phyloP scores from a whole-genome alignment of 2,329 filamentous ascomycete genomes.

The Rhynchosporium secalis region DNA sequence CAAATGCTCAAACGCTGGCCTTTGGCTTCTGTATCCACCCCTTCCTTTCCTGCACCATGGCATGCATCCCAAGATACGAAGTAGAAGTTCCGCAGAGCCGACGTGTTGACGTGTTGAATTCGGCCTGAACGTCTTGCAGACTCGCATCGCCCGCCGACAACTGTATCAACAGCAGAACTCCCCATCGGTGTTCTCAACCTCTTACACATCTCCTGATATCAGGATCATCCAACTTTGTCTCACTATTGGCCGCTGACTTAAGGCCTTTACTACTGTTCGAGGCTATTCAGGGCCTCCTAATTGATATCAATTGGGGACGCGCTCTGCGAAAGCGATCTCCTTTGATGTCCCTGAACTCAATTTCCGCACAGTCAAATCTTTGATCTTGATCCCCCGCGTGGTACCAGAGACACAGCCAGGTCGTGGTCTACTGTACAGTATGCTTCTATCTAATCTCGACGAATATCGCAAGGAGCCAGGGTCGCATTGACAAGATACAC shows the following conservation, averaged over 20 bases:
- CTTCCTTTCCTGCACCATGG: constrained; percentile 22
- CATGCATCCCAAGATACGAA: constrained; percentile 3
- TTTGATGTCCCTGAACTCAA: constrained; percentile 10
- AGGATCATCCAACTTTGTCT: background rate
- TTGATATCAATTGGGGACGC: background rate
- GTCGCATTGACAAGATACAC: constrained; percentile 3
- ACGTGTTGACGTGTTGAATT: constrained; percentile 5
- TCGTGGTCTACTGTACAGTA: no score
- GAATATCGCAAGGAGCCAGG: constrained; percentile 5
- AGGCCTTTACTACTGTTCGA: background rate
- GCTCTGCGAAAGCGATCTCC: constrained; percentile 5
- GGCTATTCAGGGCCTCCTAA: background rate
- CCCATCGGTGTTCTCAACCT: background rate
- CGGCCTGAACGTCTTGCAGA: constrained; percentile 11
- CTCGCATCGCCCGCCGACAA: constrained; percentile 6
- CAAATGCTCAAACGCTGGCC: constrained; percentile 19
- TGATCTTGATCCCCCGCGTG: constrained; percentile 14
- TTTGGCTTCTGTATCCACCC: constrained; percentile 22
- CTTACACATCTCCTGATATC: no score
- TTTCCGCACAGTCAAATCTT: constrained; percentile 9
- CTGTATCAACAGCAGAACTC: background rate
- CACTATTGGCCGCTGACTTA: background rate
- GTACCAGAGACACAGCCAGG: constrained; percentile 5
- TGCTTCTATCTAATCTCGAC: constrained; percentile 7
- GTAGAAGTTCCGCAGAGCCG: constrained; percentile 27